Evolutionary conservation across 768 basidiomycete species (phyloP).

Genomic region (Pleurotus salmoneostramineus): DNA sequence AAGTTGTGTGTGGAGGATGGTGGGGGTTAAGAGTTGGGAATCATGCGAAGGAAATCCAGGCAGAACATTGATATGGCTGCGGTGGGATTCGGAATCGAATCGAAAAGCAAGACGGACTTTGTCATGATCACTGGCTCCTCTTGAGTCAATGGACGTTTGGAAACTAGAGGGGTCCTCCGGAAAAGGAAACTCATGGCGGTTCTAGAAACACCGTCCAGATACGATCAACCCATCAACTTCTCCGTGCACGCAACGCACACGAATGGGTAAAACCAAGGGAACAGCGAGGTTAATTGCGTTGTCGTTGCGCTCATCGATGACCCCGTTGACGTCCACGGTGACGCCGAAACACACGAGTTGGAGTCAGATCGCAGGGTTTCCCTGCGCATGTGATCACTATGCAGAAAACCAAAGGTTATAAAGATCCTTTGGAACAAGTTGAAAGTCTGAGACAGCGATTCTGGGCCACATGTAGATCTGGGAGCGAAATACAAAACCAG

Average conservation of each 20-base stretch:
- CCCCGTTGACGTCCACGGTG: conserved; percentile 9
- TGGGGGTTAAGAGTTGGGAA: background rate
- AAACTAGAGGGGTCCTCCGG: conserved; percentile 25
- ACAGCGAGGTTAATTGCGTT: background rate
- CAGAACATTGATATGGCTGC: background rate
- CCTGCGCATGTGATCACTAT: background rate
- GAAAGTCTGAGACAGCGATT: background rate
- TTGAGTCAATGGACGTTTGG: conserved; percentile 17
- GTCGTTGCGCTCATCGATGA: background rate
- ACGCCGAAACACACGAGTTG: conserved; percentile 7
- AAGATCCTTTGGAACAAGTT: background rate
- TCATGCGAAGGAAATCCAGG: background rate
- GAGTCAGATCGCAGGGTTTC: conserved; percentile 13
- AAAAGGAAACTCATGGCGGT: conserved; percentile 22
- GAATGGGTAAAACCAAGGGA: background rate
- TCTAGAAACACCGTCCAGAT: conserved; percentile 10
- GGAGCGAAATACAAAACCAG: background rate
- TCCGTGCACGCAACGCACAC: background rate
- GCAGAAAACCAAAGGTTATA: background rate
- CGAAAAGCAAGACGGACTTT: background rate
- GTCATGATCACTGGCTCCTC: background rate
- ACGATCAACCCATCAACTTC: background rate
- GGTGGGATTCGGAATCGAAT: conserved; percentile 3
- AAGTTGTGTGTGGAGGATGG: background rate
- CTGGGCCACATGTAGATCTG: background rate